Evolutionary conservation across 805 yeast species (phyloP).

Genomic region (Phaffomyces opuntiae): DNA sequence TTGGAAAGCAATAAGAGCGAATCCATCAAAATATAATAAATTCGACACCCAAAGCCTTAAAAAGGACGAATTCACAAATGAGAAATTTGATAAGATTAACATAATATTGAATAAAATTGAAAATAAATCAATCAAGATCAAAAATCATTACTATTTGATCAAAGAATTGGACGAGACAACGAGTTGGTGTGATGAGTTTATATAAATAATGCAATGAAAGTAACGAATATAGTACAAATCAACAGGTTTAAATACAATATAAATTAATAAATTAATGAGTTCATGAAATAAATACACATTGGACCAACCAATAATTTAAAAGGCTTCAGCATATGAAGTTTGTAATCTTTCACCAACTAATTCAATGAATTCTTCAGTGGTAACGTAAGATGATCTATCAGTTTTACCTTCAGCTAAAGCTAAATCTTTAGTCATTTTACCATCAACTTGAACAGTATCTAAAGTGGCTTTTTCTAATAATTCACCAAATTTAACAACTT

Average conservation of each 20-base stretch:
- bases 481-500: conserved; percentile 74
- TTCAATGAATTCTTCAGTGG: conserved; percentile 86
- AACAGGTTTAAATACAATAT: background rate
- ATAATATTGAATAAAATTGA: conserved; percentile 18
- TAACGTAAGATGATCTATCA: conserved; percentile 72
- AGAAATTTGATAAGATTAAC: conserved; percentile 12
- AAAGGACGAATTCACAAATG: conserved; percentile 12
- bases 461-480: conserved; percentile 75
- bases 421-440: conserved; percentile 93
- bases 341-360: conserved; percentile 67
- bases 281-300: background rate
- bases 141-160: conserved; percentile 6
- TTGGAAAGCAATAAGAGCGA: conserved; percentile 17
- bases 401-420: conserved; percentile 87
- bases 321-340: conserved; percentile 14
- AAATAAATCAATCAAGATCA: conserved; percentile 12
- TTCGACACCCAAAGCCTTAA: conserved; percentile 11
- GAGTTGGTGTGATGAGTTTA: conserved; percentile 17
- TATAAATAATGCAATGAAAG: background rate
- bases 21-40: conserved; percentile 11
- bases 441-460: conserved; percentile 77
- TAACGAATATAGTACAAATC: background rate
- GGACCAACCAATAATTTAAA: conserved; percentile 2
- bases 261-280: background rate
- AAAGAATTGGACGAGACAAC: conserved; percentile 12